These are phyloP conservation scores for Ophiostoma montium DNA, from an alignment of 2,329 filamentous ascomycete species.

Conservation along the genomic window DNA sequence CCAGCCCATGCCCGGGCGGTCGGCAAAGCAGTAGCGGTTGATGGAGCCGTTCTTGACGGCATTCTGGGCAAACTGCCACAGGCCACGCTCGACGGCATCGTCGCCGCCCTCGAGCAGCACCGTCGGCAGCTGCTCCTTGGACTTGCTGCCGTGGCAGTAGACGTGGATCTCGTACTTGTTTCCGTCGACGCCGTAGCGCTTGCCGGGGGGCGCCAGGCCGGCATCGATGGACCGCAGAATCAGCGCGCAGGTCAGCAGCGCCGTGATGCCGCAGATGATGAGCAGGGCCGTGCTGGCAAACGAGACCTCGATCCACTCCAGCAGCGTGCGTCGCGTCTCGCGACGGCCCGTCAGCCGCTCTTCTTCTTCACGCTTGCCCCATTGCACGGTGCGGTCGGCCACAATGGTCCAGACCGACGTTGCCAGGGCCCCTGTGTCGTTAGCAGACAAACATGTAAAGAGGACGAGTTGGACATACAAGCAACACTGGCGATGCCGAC, in stretches of 20 bases:
- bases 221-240: slow-evolving; percentile 70
- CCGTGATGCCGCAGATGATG: slow-evolving; percentile 50
- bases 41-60: slow-evolving; percentile 71
- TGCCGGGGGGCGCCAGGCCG: slow-evolving; percentile 56
- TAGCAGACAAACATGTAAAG: not conserved
- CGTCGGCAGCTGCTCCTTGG: slow-evolving; percentile 51
- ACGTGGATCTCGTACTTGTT: slow-evolving; percentile 80
- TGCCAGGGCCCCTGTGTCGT: slow-evolving; percentile 46
- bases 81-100: slow-evolving; percentile 58
- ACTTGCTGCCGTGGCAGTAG: slow-evolving; percentile 65
- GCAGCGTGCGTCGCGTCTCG: slow-evolving; percentile 67
- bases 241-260: slow-evolving; percentile 68
- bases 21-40: slow-evolving; percentile 83
- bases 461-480: slow-evolving; percentile 37
- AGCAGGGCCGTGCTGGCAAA: slow-evolving; percentile 57
- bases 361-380: slow-evolving; percentile 89
- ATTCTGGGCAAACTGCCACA: slow-evolving; percentile 67
- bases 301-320: slow-evolving; percentile 74
- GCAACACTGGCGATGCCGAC: slow-evolving; percentile 74
- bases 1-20: slow-evolving; percentile 80
- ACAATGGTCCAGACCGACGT: slow-evolving; percentile 67
- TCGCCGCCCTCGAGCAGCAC: slow-evolving; percentile 79
- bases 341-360: slow-evolving; percentile 78
- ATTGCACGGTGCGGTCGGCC: slow-evolving; percentile 70
- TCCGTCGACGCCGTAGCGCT: slow-evolving; percentile 66